phyloP scores from a whole-genome alignment of 768 basidiomycete genomes.

The Mycena epipterygia region DNA sequence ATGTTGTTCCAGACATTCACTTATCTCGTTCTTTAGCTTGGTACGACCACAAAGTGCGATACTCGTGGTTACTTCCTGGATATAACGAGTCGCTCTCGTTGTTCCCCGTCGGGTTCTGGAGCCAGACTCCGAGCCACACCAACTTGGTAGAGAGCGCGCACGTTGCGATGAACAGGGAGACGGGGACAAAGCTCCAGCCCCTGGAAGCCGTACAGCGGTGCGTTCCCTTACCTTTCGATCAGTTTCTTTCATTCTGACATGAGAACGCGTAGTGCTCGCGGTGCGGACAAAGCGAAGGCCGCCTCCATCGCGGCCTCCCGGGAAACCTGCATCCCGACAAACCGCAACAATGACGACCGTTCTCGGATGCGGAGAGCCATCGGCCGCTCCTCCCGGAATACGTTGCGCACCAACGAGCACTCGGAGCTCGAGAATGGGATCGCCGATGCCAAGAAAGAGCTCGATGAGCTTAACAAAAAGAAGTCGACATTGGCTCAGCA shows the following conservation, averaged over 20 bases:
- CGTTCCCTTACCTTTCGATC: neutral
- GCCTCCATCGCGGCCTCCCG: neutral
- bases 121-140: slow-evolving; percentile 5
- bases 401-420: neutral
- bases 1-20: neutral
- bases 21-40: neutral
- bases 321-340: neutral
- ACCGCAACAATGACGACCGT: slow-evolving; percentile 3
- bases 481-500: neutral
- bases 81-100: slow-evolving; percentile 6
- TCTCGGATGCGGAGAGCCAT: neutral
- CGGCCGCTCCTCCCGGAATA: neutral
- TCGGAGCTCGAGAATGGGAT: neutral
- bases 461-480: neutral
- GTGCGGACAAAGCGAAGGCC: neutral
- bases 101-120: neutral
- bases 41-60: slow-evolving; percentile 6
- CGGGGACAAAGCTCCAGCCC: neutral
- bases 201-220: neutral
- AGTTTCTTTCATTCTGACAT: neutral
- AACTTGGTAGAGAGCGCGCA: slow-evolving; percentile 15
- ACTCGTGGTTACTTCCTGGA: slow-evolving; percentile 3
- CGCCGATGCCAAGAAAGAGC: neutral
- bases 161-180: neutral
- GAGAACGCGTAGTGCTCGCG: neutral